Base-by-base conservation (phyloP, 805 yeast species). In the Debaryomyces tyrocola region DNA sequence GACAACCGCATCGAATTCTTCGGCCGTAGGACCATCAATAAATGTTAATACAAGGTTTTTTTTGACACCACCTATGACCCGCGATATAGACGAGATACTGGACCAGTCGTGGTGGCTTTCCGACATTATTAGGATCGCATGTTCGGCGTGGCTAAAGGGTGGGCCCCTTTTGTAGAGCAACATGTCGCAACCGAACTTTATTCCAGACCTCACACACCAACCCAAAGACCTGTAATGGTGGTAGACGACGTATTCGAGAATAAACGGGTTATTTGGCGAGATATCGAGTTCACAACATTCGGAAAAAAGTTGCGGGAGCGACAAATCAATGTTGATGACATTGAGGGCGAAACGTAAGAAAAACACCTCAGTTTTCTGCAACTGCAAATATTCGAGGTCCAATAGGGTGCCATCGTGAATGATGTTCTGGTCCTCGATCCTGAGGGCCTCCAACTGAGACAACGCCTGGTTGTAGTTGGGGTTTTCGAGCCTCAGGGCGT, bases 111-210 rank as follows among this genome's bases (percentile, higher is more conserved):
- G 48, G 7, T 60, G 70, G 18, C 64, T 67, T 37, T 69, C 64
- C 1, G 78, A 74, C 21, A 81, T 48, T 5, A 87, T 69, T 39
- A 78, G 59, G 3, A 89, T 69, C 6, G 92, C 88, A 63, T 81
- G 88, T 60, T 90, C 96, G 0, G 99, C 97, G 62, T 94, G 99
- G 42, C 85, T 82, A 62, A 91, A 90, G 1, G 97, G 97, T 7
- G 98, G 99, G 0, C 99, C 99, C 47, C 92, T 74, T 44, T 85
- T 82, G 63, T 94, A 94, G 4, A 94, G 71, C 7, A 94, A 67
- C 64, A 73, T 85, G 57, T 91, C 95, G n/a, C 87, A 79, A 2
- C 97, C 96, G 64, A 94, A 94, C 64, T 94, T 94, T 46, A 90
- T 79, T 0, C 98, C 99, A 0, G 91, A 80, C 48, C 95, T 75